A percentile compares a stretch with the other conserved stretches of the same genome.
These are phyloP conservation scores for Arthrobotrys megalospora DNA, from an alignment of 2,329 filamentous ascomycete species.

Conservation along the genomic window DNA sequence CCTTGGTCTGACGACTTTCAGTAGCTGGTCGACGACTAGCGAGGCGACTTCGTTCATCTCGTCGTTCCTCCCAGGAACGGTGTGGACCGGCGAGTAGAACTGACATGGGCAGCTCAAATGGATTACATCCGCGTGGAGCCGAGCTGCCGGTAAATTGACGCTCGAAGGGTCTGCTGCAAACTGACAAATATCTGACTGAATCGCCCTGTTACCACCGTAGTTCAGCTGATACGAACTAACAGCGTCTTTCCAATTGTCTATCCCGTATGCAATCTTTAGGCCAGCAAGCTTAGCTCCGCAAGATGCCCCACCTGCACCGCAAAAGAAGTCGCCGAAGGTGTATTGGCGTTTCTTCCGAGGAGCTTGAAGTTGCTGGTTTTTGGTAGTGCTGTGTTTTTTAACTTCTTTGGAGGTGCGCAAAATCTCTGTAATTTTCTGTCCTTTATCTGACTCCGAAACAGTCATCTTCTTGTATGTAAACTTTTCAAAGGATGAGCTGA, in stretches of 20 bases:
- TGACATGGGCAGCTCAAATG: slow-evolving; percentile 86
- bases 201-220: slow-evolving; percentile 68
- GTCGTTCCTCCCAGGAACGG: slow-evolving; percentile 73
- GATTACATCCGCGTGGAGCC: slow-evolving; percentile 75
- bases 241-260: slow-evolving; percentile 76
- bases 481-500: not conserved
- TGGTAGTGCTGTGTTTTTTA: not conserved
- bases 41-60: slow-evolving; percentile 77
- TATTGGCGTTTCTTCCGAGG: slow-evolving; percentile 68
- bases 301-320: slow-evolving; percentile 80
- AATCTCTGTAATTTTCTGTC: not conserved
- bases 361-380: not conserved
- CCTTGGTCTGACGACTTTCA: slow-evolving; percentile 75
- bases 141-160: slow-evolving; percentile 62
- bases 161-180: slow-evolving; percentile 72
- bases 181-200: slow-evolving; percentile 69
- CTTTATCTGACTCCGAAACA: not conserved
- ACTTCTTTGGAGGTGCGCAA: not conserved
- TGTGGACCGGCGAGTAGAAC: slow-evolving; percentile 81
- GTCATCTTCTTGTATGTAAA: not conserved
- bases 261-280: slow-evolving; percentile 74
- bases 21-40: slow-evolving; percentile 70
- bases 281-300: slow-evolving; percentile 75
- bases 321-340: slow-evolving; percentile 80
- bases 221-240: slow-evolving; percentile 74